Conservation (phyloP, 805 yeast genomes). For the Myxozyma mucilagina region DNA sequence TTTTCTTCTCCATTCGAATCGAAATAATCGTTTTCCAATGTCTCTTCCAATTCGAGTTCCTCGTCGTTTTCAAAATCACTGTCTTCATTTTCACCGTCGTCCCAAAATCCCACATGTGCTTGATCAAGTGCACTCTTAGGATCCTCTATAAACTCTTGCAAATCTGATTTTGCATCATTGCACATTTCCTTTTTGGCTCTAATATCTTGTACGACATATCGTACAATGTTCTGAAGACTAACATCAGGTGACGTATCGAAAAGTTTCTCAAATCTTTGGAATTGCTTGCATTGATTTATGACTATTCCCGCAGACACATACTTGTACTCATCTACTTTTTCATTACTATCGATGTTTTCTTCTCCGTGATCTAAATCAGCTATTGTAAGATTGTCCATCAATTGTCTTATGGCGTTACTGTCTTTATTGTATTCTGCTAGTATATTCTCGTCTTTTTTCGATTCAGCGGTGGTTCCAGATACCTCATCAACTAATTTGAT, state of each 20-base stretch:
- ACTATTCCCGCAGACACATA: conserved; percentile 25
- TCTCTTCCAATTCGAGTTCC: conserved; percentile 7
- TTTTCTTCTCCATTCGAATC: background rate
- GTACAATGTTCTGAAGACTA: background rate
- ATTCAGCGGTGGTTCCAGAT: background rate
- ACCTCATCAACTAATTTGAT: conserved; percentile 18
- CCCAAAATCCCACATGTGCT: background rate
- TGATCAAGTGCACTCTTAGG: conserved; percentile 1
- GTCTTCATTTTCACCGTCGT: background rate
- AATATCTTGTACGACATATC: background rate
- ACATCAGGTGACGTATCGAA: background rate
- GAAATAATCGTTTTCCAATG: background rate
- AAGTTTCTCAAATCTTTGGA: conserved; percentile 14
- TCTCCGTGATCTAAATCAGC: background rate
- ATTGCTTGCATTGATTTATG: conserved; percentile 5
- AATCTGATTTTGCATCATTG: conserved; percentile 15
- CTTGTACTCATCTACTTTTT: conserved; percentile 1
- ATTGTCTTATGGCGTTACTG: background rate
- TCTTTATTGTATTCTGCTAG: background rate
- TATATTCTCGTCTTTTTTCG: background rate
- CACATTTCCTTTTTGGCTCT: background rate
- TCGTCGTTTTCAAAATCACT: conserved; percentile 6
- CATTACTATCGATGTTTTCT: background rate
- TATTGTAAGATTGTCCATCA: background rate
- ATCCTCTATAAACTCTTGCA: conserved; percentile 20